Evolutionary conservation across 75 land plant genomes (phyloP).

Genomic region (Adiantum capillusveneris): DNA sequence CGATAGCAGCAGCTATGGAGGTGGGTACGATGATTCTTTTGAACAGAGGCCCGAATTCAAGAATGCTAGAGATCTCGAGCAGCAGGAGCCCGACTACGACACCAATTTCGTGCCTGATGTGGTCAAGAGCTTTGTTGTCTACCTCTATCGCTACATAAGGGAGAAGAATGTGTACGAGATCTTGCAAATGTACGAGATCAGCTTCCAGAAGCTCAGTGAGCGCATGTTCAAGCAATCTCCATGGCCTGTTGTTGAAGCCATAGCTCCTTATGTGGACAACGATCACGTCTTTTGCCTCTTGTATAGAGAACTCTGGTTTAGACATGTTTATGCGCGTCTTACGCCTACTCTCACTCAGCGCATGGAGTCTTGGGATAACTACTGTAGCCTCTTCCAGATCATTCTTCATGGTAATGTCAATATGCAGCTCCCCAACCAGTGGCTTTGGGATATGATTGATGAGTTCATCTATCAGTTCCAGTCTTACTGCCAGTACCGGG

Average conservation of each 20-base stretch:
- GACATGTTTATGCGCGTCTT: slow-evolving; percentile 69
- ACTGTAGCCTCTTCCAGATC: slow-evolving; percentile 69
- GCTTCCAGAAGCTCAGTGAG: slow-evolving; percentile 77
- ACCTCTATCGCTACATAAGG: slow-evolving; percentile 86
- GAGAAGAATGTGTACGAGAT: slow-evolving; percentile 98
- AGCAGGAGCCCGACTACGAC: slow-evolving; percentile 46
- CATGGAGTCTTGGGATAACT: slow-evolving; percentile 86
- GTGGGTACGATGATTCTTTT: slow-evolving; percentile 30
- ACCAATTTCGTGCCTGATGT: slow-evolving; percentile 78
- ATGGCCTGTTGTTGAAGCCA: slow-evolving; percentile 89
- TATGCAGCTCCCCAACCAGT: slow-evolving; percentile 95
- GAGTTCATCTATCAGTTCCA: slow-evolving; percentile 98
- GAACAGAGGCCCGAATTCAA: slow-evolving; percentile 27
- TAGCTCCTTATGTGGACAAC: slow-evolving; percentile 78
- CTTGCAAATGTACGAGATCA: slow-evolving; percentile 92
- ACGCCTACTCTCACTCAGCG: slow-evolving; percentile 59
- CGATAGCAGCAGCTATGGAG: slow-evolving; percentile 17
- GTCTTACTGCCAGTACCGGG: slow-evolving; percentile 84
- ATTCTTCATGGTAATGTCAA: slow-evolving; percentile 80
- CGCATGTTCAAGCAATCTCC: slow-evolving; percentile 72
- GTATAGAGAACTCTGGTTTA: slow-evolving; percentile 88
- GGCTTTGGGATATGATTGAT: slow-evolving; percentile 99
- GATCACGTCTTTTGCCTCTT: slow-evolving; percentile 90
- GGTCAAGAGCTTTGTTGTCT: slow-evolving; percentile 82
- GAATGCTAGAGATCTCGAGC: slow-evolving; percentile 17